Evolutionary conservation across 1,284 basidiomycete genomes (phyloP).

Genomic region (Melanopsichium pennsylvanicum): DNA sequence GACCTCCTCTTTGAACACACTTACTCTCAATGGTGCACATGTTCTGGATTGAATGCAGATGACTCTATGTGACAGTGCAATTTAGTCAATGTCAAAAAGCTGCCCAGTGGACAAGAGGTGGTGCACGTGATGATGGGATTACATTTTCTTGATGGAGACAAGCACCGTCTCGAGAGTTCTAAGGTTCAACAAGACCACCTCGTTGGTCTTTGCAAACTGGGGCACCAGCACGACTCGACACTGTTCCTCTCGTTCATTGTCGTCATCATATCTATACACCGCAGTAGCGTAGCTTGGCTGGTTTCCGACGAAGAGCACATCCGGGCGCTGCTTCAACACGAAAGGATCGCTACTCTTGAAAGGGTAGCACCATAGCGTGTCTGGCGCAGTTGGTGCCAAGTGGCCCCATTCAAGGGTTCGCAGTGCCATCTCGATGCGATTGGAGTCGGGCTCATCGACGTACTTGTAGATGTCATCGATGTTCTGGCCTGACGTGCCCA

Average conservation of each 20-base stretch:
- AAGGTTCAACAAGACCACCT: conserved; percentile 74
- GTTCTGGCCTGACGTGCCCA: conserved; percentile 89
- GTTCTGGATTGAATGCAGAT: background rate
- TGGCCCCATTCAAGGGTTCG: conserved; percentile 91
- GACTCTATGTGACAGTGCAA: too few species aligned
- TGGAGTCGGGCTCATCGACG: conserved; percentile 66
- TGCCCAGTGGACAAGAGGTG: too few species aligned
- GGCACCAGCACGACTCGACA: conserved; percentile 84
- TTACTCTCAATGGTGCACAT: too few species aligned
- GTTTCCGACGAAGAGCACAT: conserved; percentile 91
- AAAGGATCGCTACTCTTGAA: conserved; percentile 90
- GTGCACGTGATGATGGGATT: too few species aligned
- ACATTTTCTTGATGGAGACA: conserved; percentile 41
- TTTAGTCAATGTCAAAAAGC: too few species aligned
- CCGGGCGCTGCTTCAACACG: conserved; percentile 80
- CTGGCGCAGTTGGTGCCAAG: conserved; percentile 95
- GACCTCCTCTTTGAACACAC: too few species aligned
- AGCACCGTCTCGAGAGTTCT: conserved; percentile 70
- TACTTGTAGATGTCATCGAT: conserved; percentile 96
- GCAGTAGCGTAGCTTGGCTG: conserved; percentile 73
- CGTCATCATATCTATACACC: conserved; percentile 65
- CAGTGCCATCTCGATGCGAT: conserved; percentile 75
- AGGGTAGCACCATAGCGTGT: conserved; percentile 97
- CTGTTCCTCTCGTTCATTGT: conserved; percentile 67
- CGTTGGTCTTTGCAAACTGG: conserved; percentile 75